A percentile compares a stretch with the other conserved stretches of the same genome.
phyloP scores from a whole-genome alignment of 768 basidiomycete species.

The Sporobolomyces pararoseus region DNA sequence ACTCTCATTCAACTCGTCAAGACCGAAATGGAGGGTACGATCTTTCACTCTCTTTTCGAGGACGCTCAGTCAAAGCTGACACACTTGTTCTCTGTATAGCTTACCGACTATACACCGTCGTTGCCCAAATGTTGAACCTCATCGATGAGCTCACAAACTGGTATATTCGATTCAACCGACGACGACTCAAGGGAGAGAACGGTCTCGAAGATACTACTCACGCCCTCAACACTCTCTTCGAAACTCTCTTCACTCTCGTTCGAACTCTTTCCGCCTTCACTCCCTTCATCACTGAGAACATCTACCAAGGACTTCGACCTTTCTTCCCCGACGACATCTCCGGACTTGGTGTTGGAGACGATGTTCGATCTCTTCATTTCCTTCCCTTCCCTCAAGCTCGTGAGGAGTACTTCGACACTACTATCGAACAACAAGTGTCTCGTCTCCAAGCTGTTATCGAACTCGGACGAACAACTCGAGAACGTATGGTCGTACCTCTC shows the following conservation, averaged over 20 bases:
- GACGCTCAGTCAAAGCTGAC: neutral
- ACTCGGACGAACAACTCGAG: conserved; percentile 79
- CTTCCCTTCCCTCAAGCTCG: conserved; percentile 87
- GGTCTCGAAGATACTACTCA: conserved; percentile 78
- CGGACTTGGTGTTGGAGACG: conserved; percentile 55
- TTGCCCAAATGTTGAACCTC: conserved; percentile 85
- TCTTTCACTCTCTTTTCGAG: neutral
- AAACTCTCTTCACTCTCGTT: conserved; percentile 88
- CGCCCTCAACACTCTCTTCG: conserved; percentile 93
- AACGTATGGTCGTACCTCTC: conserved; percentile 75
- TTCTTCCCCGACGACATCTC: conserved; percentile 74
- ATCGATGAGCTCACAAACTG: conserved; percentile 97
- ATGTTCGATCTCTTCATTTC: conserved; percentile 92
- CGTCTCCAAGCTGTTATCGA: conserved; percentile 95
- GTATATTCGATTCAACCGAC: conserved; percentile 99
- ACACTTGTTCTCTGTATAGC: conserved; percentile 49
- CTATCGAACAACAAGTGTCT: conserved; percentile 88
- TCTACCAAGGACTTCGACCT: conserved; percentile 83
- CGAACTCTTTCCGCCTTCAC: conserved; percentile 98
- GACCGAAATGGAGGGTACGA: conserved; percentile 80
- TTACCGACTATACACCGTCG: conserved; percentile 94
- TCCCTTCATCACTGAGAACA: conserved; percentile 92
- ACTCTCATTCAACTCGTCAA: conserved; percentile 86
- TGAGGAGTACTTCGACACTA: conserved; percentile 87
- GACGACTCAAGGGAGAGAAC: conserved; percentile 89